Evolutionary conservation across 2,329 filamentous ascomycete genomes (phyloP), one percentile per base, ranked within the genome.

Genomic region (Cercospora nicotianae): DNA sequence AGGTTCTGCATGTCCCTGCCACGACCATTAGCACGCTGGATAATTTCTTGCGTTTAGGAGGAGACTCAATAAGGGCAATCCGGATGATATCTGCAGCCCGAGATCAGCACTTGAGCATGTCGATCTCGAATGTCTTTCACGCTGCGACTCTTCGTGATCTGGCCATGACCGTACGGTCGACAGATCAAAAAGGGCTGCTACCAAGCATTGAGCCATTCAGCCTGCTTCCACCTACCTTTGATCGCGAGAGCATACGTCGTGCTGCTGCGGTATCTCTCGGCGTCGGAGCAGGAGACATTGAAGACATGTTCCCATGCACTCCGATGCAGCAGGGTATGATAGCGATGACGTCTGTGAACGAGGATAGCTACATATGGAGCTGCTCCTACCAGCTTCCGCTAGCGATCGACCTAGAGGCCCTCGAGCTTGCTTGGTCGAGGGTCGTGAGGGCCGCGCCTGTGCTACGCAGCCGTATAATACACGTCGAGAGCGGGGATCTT

Each of bases 41-140:
- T 63, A 81, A 77, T 64, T 84, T 84, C 73, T 81, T 84, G 57
- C 76, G 77, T 10, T 73, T 84, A 1, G 83, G 83, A 7, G 83
- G 82, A 13, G 81, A 84, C 65, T 84, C 82, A 0, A 77, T 84
- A 7, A 71, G 75, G 2, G 83, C 83, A 0, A 84, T 84, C 80
- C 77, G 76, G 39, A 76, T 84, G 1, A 81, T 81, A 0, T 79
- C 80, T 6, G 77, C 77, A 7, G 79, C 79, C 33, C 77, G 80
- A 12, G 62, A 74, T 2, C 72, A 77, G 31, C 78, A 79, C 3
- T 67, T 82, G 6, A 73, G 70, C 10, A 67, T 84, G 1, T 80
- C 77, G 0, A 82, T 84, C 3, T 77, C 78, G 3, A 78, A 81
- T 53, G 79, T 83, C 26, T 84, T 85, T 72, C 64, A 70, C 1